Conservation (phyloP, 768 basidiomycete species). For the Naganishia randhawae region DNA sequence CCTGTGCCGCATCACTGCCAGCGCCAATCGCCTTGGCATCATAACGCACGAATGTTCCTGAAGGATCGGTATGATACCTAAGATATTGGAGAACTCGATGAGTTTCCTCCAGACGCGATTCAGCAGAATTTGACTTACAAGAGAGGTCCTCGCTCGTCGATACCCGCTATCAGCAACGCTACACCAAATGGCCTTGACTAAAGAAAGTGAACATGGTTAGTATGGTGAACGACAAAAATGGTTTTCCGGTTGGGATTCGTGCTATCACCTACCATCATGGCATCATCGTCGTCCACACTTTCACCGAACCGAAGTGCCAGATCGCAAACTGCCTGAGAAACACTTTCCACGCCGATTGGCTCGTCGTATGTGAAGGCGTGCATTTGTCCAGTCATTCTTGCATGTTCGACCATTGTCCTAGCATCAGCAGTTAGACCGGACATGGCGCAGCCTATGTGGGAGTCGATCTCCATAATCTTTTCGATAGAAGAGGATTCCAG, state of each 20-base stretch:
- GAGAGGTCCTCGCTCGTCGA: constrained; percentile 93
- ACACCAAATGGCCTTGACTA: constrained; percentile 95
- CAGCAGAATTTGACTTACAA: constrained; percentile 59
- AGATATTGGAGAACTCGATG: background rate
- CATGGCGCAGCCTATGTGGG: constrained; percentile 96
- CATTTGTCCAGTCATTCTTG: constrained; percentile 76
- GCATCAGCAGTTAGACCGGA: constrained; percentile 92
- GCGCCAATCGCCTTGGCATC: constrained; percentile 98
- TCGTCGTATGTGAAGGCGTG: constrained; percentile 97
- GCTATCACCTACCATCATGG: constrained; percentile 69
- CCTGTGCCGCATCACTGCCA: constrained; percentile 95
- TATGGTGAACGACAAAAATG: background rate
- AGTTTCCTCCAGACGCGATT: no score
- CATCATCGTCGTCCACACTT: constrained; percentile 97
- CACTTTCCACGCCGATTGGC: constrained; percentile 92
- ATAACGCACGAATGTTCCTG: constrained; percentile 92
- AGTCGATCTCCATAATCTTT: constrained; percentile 99
- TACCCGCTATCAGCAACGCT: constrained; percentile 91
- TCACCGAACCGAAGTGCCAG: constrained; percentile 94
- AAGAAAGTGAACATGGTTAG: background rate
- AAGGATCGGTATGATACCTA: constrained; percentile 97
- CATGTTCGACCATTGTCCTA: constrained; percentile 99
- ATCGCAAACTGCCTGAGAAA: constrained; percentile 96
- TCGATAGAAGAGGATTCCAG: constrained; percentile 94
- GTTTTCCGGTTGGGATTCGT: background rate